Percentiles rank a stretch among this genome's conserved stretches.
Evolutionary conservation across 2,329 filamentous ascomycete genomes (phyloP).

Genomic region (Claviceps capensis): DNA sequence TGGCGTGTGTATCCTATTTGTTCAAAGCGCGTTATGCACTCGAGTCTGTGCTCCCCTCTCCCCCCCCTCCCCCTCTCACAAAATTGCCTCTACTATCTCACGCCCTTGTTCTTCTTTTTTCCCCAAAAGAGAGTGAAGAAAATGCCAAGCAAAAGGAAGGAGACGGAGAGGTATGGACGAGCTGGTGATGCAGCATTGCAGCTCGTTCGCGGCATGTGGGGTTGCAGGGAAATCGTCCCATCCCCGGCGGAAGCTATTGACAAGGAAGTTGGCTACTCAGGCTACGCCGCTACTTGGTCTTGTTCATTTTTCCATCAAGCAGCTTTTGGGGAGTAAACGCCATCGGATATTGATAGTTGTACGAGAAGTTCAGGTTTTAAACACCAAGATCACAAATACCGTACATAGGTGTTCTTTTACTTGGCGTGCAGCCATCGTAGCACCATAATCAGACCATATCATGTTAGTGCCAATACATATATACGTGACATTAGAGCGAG

Average conservation of each 20-base stretch:
- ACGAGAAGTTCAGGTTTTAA: neutral
- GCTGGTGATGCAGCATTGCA: neutral
- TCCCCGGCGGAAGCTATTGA: neutral
- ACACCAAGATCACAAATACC: neutral
- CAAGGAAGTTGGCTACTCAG: neutral
- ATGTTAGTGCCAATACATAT: neutral
- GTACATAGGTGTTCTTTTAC: neutral
- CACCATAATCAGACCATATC: neutral
- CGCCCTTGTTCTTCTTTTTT: neutral
- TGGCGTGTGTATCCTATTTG: neutral
- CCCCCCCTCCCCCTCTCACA: neutral
- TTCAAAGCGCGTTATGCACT: neutral
- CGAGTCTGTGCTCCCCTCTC: neutral
- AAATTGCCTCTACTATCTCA: too few relatives aligned
- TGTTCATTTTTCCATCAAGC: neutral
- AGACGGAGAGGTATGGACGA: neutral
- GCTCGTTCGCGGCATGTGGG: neutral
- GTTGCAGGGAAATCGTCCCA: neutral
- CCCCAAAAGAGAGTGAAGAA: neutral
- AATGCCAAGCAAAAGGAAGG: neutral
- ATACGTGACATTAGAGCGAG: neutral
- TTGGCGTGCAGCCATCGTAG: neutral
- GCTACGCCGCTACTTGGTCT: too few relatives aligned
- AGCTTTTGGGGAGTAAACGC: neutral
- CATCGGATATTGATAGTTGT: neutral